Evolutionary conservation across 768 basidiomycete genomes (phyloP).

Genomic region (Thelephora ganbajun): DNA sequence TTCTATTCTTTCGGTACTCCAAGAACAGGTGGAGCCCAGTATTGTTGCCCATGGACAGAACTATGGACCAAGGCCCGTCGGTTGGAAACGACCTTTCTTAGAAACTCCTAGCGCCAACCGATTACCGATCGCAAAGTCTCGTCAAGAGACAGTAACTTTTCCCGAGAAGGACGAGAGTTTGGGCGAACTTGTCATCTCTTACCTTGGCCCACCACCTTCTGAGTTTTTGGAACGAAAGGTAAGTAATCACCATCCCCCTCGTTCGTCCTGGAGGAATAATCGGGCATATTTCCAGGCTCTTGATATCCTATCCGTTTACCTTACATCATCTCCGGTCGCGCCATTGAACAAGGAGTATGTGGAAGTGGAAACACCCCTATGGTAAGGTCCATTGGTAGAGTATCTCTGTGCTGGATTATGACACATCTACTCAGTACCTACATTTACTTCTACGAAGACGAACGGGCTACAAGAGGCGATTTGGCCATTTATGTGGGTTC

Average conservation of each 20-base stretch:
- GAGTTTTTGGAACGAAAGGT: conserved; percentile 65
- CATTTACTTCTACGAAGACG: conserved; percentile 73
- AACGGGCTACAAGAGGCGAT: conserved; percentile 56
- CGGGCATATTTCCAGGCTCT: conserved; percentile 44
- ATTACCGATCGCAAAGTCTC: conserved; percentile 34
- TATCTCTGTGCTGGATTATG: background rate
- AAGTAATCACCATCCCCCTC: conserved; percentile 5
- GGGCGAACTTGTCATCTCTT: conserved; percentile 71
- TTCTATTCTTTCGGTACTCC: conserved; percentile 70
- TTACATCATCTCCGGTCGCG: conserved; percentile 74
- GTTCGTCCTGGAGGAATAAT: background rate
- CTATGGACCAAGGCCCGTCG: conserved; percentile 52
- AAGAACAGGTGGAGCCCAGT: conserved; percentile 70
- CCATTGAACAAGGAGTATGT: conserved; percentile 85
- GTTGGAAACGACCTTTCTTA: conserved; percentile 90
- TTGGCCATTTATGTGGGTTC: conserved; percentile 71
- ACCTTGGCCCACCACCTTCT: conserved; percentile 63
- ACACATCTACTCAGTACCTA: conserved; percentile 41
- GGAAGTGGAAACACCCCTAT: conserved; percentile 81
- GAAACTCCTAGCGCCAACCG: conserved; percentile 70
- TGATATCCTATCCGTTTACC: conserved; percentile 74
- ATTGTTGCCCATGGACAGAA: conserved; percentile 66
- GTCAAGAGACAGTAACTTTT: conserved; percentile 68
- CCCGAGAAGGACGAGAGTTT: conserved; percentile 94
- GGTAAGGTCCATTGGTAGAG: conserved; percentile 29